These are phyloP conservation scores for Aaosphaeria pasadenensis DNA, from an alignment of 2,329 filamentous ascomycete species.

Conservation along the genomic window DNA sequence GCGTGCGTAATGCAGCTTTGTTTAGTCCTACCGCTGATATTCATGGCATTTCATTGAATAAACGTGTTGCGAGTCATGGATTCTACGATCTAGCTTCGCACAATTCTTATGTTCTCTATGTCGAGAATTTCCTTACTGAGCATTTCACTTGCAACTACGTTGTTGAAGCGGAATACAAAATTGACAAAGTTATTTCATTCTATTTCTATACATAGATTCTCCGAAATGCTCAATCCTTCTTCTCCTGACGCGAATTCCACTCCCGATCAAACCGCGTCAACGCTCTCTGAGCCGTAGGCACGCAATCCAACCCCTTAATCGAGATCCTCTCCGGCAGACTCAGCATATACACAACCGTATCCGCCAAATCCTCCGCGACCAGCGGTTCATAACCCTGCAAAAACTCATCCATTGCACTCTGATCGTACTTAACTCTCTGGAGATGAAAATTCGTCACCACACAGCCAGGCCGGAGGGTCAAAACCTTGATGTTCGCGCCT, in stretches of 20 bases:
- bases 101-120: too few relatives aligned
- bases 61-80: too few relatives aligned
- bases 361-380: conserved; percentile 14
- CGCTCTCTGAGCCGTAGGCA: conserved; percentile 42
- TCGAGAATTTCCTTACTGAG: too few relatives aligned
- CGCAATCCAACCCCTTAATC: conserved; percentile 48
- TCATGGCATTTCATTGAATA: too few relatives aligned
- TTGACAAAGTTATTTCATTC: too few relatives aligned
- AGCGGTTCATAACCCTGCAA: conserved; percentile 42
- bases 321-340: conserved; percentile 39
- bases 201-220: too few relatives aligned
- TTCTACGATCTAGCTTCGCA: too few relatives aligned
- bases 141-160: too few relatives aligned
- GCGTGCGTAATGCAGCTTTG: too few relatives aligned
- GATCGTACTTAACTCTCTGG: conserved; percentile 45
- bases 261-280: conserved; percentile 35
- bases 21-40: too few relatives aligned
- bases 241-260: conserved; percentile 22
- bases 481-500: conserved; percentile 47
- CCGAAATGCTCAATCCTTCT: neutral
- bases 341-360: conserved; percentile 42
- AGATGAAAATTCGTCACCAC: conserved; percentile 50
- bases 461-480: conserved; percentile 47
- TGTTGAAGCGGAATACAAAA: too few relatives aligned
- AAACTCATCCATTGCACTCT: conserved; percentile 38